Conservation (phyloP, 164 flowering plant genomes). For the Santalum album region DNA sequence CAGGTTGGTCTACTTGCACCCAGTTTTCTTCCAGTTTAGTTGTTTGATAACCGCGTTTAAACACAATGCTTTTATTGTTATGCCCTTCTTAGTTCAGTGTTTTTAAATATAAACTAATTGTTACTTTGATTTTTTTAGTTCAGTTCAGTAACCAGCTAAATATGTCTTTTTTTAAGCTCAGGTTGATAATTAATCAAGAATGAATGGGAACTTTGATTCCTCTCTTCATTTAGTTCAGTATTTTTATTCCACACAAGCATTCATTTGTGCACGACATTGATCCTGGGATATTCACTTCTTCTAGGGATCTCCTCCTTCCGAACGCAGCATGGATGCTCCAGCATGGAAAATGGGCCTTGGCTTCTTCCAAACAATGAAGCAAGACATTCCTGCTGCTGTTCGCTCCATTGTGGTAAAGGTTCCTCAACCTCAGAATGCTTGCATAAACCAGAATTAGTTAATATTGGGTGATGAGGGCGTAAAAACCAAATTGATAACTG, state of each 20-base stretch:
- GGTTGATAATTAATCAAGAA: too few relatives aligned
- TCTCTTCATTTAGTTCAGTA: too few relatives aligned
- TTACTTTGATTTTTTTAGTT: too few relatives aligned
- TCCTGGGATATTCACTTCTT: constrained; percentile 71
- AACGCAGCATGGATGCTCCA: constrained; percentile 99
- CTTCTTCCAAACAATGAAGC: constrained; percentile 58
- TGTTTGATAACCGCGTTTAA: too few relatives aligned
- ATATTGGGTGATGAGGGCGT: too few relatives aligned
- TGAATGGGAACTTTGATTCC: too few relatives aligned
- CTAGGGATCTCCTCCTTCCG: constrained; percentile 99
- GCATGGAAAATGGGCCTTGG: constrained; percentile 83
- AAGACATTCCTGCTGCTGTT: constrained; percentile 76
- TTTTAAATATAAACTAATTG: too few relatives aligned
- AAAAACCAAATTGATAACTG: too few relatives aligned
- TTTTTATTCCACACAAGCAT: constrained; percentile 1
- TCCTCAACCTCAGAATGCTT: constrained; percentile 2
- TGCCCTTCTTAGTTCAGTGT: too few relatives aligned
- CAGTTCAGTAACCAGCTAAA: too few relatives aligned
- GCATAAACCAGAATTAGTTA: background rate
- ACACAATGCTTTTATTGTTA: too few relatives aligned
- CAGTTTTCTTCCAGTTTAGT: background rate
- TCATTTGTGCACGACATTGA: constrained; percentile 53
- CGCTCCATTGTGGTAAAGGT: constrained; percentile 85
- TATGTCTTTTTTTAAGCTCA: too few relatives aligned
- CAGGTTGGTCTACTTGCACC: constrained; percentile 50